Conservation (phyloP, 2,329 filamentous ascomycete species). For the Xylariomycetidae sp. region DNA sequence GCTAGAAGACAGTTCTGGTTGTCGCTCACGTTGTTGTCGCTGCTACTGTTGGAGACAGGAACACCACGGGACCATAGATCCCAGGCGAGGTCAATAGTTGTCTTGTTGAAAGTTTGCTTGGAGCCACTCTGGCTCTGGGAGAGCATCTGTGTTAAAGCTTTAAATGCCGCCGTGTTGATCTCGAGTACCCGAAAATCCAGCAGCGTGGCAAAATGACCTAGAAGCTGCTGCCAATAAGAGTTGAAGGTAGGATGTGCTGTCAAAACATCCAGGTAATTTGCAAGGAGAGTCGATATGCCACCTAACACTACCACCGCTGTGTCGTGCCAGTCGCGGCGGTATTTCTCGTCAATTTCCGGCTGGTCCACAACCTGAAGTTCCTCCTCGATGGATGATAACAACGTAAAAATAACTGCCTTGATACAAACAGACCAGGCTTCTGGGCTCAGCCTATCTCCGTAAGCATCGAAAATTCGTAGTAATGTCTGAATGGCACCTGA, state of each 20-base stretch:
- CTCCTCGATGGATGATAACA: conserved; percentile 65
- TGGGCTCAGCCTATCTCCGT: conserved; percentile 72
- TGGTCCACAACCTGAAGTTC: conserved; percentile 41
- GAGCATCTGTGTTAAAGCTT: conserved; percentile 61
- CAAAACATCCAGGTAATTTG: conserved; percentile 71
- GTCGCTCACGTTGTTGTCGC: conserved; percentile 45
- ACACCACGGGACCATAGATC: conserved; percentile 63
- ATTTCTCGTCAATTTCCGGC: conserved; percentile 33
- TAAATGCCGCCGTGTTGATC: conserved; percentile 67
- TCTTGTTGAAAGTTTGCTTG: conserved; percentile 40
- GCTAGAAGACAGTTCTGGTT: conserved; percentile 82
- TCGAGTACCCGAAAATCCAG: conserved; percentile 62
- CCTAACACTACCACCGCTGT: conserved; percentile 71
- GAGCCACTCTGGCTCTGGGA: conserved; percentile 41
- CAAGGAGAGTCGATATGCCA: conserved; percentile 68
- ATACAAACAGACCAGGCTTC: conserved; percentile 82
- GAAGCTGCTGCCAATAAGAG: conserved; percentile 69
- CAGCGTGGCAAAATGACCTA: conserved; percentile 63
- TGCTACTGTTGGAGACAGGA: conserved; percentile 42
- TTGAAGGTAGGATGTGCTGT: conserved; percentile 63
- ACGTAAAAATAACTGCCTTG: conserved; percentile 72
- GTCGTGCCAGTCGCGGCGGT: conserved; percentile 61
- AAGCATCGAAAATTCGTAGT: conserved; percentile 86
- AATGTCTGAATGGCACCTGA: conserved; percentile 82
- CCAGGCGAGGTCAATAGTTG: conserved; percentile 61